These are phyloP conservation scores for Suillus bovinus DNA, from an alignment of 768 basidiomycete genomes.

Conservation along the genomic window DNA sequence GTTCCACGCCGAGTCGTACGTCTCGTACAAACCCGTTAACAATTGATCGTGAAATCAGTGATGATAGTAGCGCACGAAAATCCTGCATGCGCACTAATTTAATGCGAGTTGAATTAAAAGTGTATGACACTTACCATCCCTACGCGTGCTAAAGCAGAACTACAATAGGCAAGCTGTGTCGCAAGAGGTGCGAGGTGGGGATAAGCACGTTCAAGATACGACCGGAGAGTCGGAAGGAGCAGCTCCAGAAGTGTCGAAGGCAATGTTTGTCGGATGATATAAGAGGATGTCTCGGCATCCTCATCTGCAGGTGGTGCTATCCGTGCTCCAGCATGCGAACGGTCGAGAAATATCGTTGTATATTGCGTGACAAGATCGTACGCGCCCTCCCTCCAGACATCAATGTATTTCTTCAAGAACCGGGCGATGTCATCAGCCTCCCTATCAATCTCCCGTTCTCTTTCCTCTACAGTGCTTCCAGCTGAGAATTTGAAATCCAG, in stretches of 20 bases:
- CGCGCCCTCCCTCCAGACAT: conserved; percentile 88
- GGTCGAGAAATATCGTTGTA: conserved; percentile 85
- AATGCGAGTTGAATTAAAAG: neutral
- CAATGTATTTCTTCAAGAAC: conserved; percentile 85
- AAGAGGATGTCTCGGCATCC: conserved; percentile 7
- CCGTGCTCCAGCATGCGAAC: conserved; percentile 34
- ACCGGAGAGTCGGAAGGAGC: conserved; percentile 66
- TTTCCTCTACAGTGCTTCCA: conserved; percentile 27
- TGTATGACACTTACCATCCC: conserved; percentile 55
- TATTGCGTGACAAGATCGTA: conserved; percentile 92
- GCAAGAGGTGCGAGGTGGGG: conserved; percentile 78
- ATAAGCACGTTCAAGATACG: conserved; percentile 59
- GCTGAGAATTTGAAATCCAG: conserved; percentile 16
- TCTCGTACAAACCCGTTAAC: conserved; percentile 54
- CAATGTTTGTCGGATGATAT: conserved; percentile 30
- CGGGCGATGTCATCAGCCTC: conserved; percentile 72
- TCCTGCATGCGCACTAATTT: conserved; percentile 34
- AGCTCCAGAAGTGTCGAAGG: conserved; percentile 38
- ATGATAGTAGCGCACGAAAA: conserved; percentile 69
- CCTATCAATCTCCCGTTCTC: conserved; percentile 50
- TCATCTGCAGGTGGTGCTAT: conserved; percentile 25
- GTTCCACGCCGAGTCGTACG: conserved; percentile 25
- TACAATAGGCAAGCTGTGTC: conserved; percentile 93
- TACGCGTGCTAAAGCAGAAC: conserved; percentile 86
- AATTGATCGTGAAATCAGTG: conserved; percentile 69